Evolutionary conservation across 768 basidiomycete genomes (phyloP).

Genomic region (Psilocybe sp.): DNA sequence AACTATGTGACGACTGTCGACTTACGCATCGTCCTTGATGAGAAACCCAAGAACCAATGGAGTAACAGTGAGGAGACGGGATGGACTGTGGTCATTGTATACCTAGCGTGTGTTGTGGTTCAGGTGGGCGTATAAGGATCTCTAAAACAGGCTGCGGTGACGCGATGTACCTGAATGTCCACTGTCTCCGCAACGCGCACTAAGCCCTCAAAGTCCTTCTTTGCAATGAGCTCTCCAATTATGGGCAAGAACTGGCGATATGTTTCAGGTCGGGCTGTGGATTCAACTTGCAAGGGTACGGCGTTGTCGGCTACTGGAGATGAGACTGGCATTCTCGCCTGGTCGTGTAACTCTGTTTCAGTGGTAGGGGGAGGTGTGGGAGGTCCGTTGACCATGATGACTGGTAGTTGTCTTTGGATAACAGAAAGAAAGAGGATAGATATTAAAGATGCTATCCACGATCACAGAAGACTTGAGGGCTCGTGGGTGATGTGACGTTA

Average conservation of each 20-base stretch:
- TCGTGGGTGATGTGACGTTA: too few species aligned
- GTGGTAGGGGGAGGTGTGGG: slow-evolving; percentile 64
- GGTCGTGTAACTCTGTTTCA: slow-evolving; percentile 53
- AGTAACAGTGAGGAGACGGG: slow-evolving; percentile 49
- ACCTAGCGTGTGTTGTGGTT: slow-evolving; percentile 21
- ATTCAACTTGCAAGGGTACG: slow-evolving; percentile 9
- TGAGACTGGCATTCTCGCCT: slow-evolving; percentile 29
- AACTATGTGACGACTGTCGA: slow-evolving; percentile 7
- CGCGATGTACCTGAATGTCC: slow-evolving; percentile 49
- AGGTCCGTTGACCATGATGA: slow-evolving; percentile 53
- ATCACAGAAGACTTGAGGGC: too few species aligned
- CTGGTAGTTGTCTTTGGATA: neutral
- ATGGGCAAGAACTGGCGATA: slow-evolving; percentile 45
- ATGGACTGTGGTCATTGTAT: slow-evolving; percentile 34
- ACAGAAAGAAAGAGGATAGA: neutral
- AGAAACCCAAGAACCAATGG: slow-evolving; percentile 68
- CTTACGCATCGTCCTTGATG: slow-evolving; percentile 62
- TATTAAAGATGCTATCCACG: neutral
- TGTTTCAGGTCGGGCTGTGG: slow-evolving; percentile 25
- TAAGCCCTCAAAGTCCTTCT: slow-evolving; percentile 40
- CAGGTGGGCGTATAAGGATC: neutral
- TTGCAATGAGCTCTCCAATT: slow-evolving; percentile 42
- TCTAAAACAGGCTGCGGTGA: neutral
- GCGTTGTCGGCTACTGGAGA: slow-evolving; percentile 14
- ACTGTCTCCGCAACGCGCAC: slow-evolving; percentile 45